These are phyloP conservation scores for Phytopythium montanum DNA, from an alignment of 352 stramenopile species.

Conservation along the genomic window DNA sequence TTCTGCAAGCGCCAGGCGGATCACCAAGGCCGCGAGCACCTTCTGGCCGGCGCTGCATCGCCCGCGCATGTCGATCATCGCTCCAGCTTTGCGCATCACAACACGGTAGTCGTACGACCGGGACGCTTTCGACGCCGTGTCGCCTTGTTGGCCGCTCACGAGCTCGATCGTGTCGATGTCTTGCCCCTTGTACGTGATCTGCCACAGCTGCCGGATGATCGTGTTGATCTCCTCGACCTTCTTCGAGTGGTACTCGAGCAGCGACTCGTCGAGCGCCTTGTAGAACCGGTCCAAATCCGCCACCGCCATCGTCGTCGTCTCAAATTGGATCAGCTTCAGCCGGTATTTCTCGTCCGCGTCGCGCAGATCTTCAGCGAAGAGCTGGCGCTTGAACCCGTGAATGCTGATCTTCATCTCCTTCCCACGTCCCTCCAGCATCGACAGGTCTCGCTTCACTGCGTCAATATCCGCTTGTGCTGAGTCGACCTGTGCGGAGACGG, in stretches of 20 bases:
- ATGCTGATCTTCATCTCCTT: constrained; percentile 52
- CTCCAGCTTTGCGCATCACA: constrained; percentile 97
- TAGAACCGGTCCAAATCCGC: constrained; percentile 98
- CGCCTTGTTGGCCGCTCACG: constrained; percentile 90
- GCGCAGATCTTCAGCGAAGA: constrained; percentile 75
- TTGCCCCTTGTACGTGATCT: constrained; percentile 98
- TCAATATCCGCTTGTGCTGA: constrained; percentile 26
- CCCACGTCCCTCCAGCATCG: constrained; percentile 43
- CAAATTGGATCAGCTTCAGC: constrained; percentile 93
- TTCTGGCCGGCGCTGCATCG: constrained; percentile 99
- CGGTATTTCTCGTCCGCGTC: constrained; percentile 94
- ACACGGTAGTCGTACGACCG: constrained; percentile 99
- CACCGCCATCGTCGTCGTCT: constrained; percentile 96
- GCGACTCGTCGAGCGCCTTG: constrained; percentile 92
- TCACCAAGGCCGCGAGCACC: constrained; percentile 94
- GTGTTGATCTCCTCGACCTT: constrained; percentile 99
- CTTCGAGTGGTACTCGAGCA: constrained; percentile 97
- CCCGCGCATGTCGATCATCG: constrained; percentile 98
- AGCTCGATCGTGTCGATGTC: constrained; percentile 99
- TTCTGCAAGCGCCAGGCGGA: constrained; percentile 97
- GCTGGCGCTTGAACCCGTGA: constrained; percentile 56
- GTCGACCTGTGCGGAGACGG: constrained; percentile 45
- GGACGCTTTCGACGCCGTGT: constrained; percentile 42
- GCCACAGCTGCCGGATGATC: constrained; percentile 97
- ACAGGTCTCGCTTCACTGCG: constrained; percentile 27